phyloP scores from a whole-genome alignment of 2,329 filamentous ascomycete species.

The Cordyceps cateniannulata region DNA sequence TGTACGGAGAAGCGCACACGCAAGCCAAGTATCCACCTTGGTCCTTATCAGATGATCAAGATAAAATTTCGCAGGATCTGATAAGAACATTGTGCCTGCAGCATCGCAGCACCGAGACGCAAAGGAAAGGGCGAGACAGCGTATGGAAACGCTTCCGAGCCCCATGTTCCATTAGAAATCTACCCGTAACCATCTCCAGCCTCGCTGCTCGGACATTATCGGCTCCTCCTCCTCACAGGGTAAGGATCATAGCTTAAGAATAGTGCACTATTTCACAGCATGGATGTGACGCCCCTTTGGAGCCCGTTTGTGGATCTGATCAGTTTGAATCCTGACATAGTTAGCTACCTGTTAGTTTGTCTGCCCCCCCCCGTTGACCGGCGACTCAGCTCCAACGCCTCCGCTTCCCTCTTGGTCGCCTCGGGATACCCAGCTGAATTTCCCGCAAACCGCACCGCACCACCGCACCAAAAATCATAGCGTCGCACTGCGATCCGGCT shows the following conservation, averaged over 20 bases:
- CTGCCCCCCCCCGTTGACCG: background rate
- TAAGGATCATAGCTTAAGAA: background rate
- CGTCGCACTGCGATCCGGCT: background rate
- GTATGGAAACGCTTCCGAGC: background rate
- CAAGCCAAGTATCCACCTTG: background rate
- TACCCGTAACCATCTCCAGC: background rate
- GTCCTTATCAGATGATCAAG: constrained; percentile 15
- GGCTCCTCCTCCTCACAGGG: background rate
- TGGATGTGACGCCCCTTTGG: background rate
- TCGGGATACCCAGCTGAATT: background rate
- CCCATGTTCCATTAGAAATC: no score
- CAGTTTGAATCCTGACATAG: background rate
- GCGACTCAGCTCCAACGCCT: constrained; percentile 2
- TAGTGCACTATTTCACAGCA: background rate
- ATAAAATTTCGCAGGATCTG: constrained; percentile 13
- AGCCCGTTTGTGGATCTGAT: background rate
- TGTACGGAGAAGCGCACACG: background rate
- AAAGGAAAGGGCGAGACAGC: background rate
- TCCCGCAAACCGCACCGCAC: constrained; percentile 1
- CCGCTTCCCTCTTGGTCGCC: background rate
- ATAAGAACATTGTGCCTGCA: constrained; percentile 5
- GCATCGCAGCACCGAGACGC: background rate
- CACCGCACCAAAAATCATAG: background rate
- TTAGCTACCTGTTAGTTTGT: background rate
- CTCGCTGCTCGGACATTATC: background rate